These are phyloP conservation scores for Atkinsonella hypoxylon DNA, from an alignment of 2,329 filamentous ascomycete species.

Conservation along the genomic window DNA sequence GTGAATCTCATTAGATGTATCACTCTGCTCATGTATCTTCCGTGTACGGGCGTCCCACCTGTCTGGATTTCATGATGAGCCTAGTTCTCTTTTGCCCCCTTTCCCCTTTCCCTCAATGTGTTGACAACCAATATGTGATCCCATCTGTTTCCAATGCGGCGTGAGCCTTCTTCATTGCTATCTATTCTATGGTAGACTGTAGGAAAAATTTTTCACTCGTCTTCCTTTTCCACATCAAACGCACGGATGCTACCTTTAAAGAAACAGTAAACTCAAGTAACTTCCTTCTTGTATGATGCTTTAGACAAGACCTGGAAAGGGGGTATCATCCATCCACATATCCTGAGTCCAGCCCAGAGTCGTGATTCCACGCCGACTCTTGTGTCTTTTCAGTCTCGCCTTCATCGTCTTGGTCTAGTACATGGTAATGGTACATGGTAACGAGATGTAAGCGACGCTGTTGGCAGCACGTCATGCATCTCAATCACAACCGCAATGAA, in stretches of 20 bases:
- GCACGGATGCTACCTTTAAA: neutral
- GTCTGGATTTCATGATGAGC: too few relatives aligned
- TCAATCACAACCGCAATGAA: neutral
- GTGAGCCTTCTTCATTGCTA: conserved; percentile 4
- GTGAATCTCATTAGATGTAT: too few relatives aligned
- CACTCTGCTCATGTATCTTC: too few relatives aligned
- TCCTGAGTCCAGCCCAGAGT: conserved; percentile 22
- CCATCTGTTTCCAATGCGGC: neutral
- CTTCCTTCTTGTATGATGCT: conserved; percentile 10
- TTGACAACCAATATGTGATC: neutral
- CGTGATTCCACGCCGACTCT: conserved; percentile 10
- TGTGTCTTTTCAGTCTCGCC: conserved; percentile 11
- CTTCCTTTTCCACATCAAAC: conserved; percentile 2
- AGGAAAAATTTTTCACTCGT: neutral
- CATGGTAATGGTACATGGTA: conserved; percentile 14
- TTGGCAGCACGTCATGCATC: conserved; percentile 1
- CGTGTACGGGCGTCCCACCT: too few relatives aligned
- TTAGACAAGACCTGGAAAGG: conserved; percentile 14
- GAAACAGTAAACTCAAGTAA: neutral
- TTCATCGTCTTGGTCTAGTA: conserved; percentile 11
- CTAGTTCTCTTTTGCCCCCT: too few relatives aligned
- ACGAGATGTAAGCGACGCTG: neutral
- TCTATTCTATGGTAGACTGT: conserved; percentile 6
- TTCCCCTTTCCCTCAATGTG: neutral
- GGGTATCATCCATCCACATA: conserved; percentile 20